phyloP scores from a whole-genome alignment of 2,329 filamentous ascomycete species.

The Clarireedia paspali region DNA sequence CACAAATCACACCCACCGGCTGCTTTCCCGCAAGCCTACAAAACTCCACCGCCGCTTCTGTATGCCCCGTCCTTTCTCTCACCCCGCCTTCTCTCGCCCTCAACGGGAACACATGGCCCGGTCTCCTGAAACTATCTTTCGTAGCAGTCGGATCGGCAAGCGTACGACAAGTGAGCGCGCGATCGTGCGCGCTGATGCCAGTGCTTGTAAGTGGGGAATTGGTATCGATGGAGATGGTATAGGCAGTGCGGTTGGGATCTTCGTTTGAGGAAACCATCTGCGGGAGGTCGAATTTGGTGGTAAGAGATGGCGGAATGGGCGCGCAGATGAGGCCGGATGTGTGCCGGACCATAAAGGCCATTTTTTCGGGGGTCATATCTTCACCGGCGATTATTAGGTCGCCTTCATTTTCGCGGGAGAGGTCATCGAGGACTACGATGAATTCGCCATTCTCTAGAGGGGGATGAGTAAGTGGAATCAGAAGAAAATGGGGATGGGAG shows the following conservation, averaged over 20 bases:
- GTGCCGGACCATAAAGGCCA: slow-evolving; percentile 93
- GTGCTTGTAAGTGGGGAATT: slow-evolving; percentile 67
- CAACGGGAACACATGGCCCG: slow-evolving; percentile 86
- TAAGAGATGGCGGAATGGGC: slow-evolving; percentile 64
- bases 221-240: slow-evolving; percentile 84
- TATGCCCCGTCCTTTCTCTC: slow-evolving; percentile 73
- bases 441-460: slow-evolving; percentile 70
- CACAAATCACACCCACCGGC: slow-evolving; percentile 76
- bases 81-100: slow-evolving; percentile 74
- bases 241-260: slow-evolving; percentile 86
- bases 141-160: slow-evolving; percentile 58
- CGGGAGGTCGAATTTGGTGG: slow-evolving; percentile 66
- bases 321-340: slow-evolving; percentile 88
- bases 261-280: slow-evolving; percentile 74
- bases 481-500: background rate
- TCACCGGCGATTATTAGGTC: slow-evolving; percentile 93
- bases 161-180: slow-evolving; percentile 69
- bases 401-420: slow-evolving; percentile 92
- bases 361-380: slow-evolving; percentile 77
- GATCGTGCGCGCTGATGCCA: slow-evolving; percentile 84
- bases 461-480: slow-evolving; percentile 10
- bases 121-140: slow-evolving; percentile 60
- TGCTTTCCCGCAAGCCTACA: slow-evolving; percentile 75
- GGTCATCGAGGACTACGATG: slow-evolving; percentile 89
- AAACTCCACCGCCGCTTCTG: slow-evolving; percentile 88